These are phyloP conservation scores for Starmerella sirachaensis DNA, from an alignment of 805 yeast species.

Conservation along the genomic window DNA sequence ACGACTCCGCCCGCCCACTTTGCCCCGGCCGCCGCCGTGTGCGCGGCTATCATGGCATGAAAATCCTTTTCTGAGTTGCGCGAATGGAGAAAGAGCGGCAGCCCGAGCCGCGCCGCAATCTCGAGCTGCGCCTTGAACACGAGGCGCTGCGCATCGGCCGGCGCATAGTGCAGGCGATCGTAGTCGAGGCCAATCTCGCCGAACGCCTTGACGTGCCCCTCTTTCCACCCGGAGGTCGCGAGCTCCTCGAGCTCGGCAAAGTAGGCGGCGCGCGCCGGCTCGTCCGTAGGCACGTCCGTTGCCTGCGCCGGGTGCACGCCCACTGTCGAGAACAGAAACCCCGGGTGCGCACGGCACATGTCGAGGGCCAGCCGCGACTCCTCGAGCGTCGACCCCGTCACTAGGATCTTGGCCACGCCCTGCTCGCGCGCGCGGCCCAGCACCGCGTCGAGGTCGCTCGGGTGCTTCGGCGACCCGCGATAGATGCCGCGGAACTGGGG, in stretches of 20 bases:
- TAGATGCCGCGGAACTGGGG: constrained; percentile 76
- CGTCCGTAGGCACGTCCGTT: constrained; percentile 22
- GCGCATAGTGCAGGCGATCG: constrained; percentile 71
- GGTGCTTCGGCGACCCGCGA: constrained; percentile 57
- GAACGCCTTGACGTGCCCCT: constrained; percentile 59
- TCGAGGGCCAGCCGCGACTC: constrained; percentile 56
- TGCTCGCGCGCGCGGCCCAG: constrained; percentile 52
- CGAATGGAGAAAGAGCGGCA: constrained; percentile 86
- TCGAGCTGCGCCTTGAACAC: constrained; percentile 69
- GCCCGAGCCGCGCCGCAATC: constrained; percentile 36
- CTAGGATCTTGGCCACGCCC: constrained; percentile 56
- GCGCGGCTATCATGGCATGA: constrained; percentile 49
- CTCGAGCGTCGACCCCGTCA: constrained; percentile 68
- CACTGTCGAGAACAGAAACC: constrained; percentile 41
- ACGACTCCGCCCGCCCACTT: constrained; percentile 53
- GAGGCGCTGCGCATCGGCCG: constrained; percentile 50
- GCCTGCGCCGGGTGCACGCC: constrained; percentile 96
- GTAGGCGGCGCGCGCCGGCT: constrained; percentile 30
- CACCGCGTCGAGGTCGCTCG: constrained; percentile 52
- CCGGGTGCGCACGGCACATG: constrained; percentile 32
- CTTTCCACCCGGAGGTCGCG: constrained; percentile 37
- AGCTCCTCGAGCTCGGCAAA: constrained; percentile 39
- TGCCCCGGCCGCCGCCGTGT: too few species aligned
- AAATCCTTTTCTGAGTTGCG: constrained; percentile 78
- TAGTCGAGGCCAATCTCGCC: constrained; percentile 96